Evolutionary conservation across 306 rosid species (phyloP).

Genomic region (Carpinus fangiana): DNA sequence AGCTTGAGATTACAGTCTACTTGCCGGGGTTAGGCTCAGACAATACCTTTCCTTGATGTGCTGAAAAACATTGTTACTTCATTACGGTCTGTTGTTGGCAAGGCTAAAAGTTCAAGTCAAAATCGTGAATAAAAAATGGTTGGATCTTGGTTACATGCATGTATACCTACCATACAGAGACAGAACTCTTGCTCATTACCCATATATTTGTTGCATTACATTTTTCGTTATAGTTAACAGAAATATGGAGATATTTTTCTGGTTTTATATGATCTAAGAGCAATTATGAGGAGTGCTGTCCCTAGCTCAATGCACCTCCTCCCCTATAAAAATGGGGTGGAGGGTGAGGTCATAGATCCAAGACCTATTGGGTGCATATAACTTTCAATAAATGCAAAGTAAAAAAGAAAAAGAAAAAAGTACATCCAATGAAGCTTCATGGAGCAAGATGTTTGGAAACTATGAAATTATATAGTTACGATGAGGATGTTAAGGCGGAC

Average conservation of each 20-base stretch:
- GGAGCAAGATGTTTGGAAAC: not conserved
- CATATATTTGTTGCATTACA: not conserved
- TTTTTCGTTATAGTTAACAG: not conserved
- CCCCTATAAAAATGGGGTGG: not conserved
- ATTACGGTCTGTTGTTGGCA: not conserved
- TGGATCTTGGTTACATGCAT: not conserved
- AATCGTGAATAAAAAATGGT: not conserved
- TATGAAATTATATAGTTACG: not conserved
- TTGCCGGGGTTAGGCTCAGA: not conserved
- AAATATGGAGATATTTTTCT: not conserved
- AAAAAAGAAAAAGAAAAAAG: too few relatives aligned
- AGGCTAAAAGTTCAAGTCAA: not conserved
- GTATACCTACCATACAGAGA: not conserved
- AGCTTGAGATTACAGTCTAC: not conserved
- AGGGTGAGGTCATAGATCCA: not conserved
- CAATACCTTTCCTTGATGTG: not conserved
- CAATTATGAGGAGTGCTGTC: not conserved
- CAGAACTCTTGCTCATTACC: not conserved
- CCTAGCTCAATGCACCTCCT: not conserved
- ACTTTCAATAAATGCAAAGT: not conserved
- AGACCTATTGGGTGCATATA: not conserved
- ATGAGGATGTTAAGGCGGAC: not conserved
- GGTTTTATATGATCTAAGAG: not conserved
- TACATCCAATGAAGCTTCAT: not conserved
- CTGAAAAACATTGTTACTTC: not conserved